These are phyloP conservation scores for Hebeloma cylindrosporum DNA, from an alignment of 768 basidiomycete genomes.

Conservation along the genomic window DNA sequence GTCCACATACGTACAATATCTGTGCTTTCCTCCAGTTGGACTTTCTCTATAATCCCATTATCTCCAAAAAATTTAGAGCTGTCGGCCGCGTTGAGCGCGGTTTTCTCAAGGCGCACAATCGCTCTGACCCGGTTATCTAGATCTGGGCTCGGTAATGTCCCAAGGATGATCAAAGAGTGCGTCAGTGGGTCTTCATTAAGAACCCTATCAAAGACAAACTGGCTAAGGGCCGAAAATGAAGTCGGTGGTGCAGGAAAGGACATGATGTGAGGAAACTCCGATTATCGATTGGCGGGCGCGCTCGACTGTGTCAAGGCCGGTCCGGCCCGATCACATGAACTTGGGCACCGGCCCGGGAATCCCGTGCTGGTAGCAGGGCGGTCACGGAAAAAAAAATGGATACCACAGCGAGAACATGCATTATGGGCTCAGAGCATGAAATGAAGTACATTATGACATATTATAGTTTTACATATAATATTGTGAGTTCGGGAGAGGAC, in stretches of 20 bases:
- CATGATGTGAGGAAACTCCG: constrained; percentile 23
- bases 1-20: constrained; percentile 56
- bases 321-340: neutral
- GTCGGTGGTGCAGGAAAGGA: constrained; percentile 33
- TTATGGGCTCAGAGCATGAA: too few relatives aligned
- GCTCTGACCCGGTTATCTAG: constrained; percentile 37
- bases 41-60: constrained; percentile 38
- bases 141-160: constrained; percentile 48
- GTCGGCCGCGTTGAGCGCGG: constrained; percentile 52
- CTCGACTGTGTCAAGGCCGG: neutral
- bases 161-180: constrained; percentile 66
- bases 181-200: constrained; percentile 64
- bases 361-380: too few relatives aligned
- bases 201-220: constrained; percentile 55
- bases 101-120: constrained; percentile 79
- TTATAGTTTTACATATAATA: too few relatives aligned
- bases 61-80: constrained; percentile 38
- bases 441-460: too few relatives aligned
- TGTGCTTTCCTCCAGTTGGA: constrained; percentile 54
- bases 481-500: too few relatives aligned
- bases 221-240: constrained; percentile 37
- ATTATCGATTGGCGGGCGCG: neutral
- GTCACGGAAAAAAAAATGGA: too few relatives aligned
- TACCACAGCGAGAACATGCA: too few relatives aligned
- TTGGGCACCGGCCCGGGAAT: too few relatives aligned